Base-by-base conservation (phyloP, 2,329 filamentous ascomycete species). In the Hypomyces perniciosus region DNA sequence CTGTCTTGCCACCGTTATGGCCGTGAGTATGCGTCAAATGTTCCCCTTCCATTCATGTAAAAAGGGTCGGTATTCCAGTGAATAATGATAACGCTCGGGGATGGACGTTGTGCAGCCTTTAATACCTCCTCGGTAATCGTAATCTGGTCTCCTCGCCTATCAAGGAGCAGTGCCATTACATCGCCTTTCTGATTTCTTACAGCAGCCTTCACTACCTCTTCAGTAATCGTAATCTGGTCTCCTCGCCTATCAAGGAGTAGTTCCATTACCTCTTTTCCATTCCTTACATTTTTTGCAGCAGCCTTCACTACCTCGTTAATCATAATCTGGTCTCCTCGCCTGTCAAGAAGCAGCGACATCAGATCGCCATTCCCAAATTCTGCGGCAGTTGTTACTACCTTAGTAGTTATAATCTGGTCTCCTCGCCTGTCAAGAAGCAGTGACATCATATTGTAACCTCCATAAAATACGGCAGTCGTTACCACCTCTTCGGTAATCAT, bases 211-310 rank as follows among this genome's bases (percentile, higher is more conserved):
- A 56, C 28, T 7, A 57, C 39, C 30, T 48, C 48, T 10, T 56
- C 52, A n/a, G 55, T 54, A 27, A 57, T 52, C 6, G 43, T 35
- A 28, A 57, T 42, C 35, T 57, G 20, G 7, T 43, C 48, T 20
- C 52, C 50, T n/a, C 47, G 43, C 38, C 34, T 27, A 4, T 54
- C 33, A n/a, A 56, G 52, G 39, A 58, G 48, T 4, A 57, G 26
- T 12, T 31, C 34, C 28, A 57, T 47, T 13, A 55, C 35, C 26
- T 55, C 37, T 34, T 47, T 37, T 26, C n/a, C n/a, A n/a, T n/a
- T n/a, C n/a, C n/a, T 20, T 6, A 39, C 4, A 10, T 47, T 56
- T 50, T 47, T 34, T 37, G 9, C 45, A 46, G 29, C 54, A 42
- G 53, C 53, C 26, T 48, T 42, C 7, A 53, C 40, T 20, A 48